These are phyloP conservation scores for Pythium brassicae DNA, from an alignment of 352 stramenopile genomes.

Conservation along the genomic window DNA sequence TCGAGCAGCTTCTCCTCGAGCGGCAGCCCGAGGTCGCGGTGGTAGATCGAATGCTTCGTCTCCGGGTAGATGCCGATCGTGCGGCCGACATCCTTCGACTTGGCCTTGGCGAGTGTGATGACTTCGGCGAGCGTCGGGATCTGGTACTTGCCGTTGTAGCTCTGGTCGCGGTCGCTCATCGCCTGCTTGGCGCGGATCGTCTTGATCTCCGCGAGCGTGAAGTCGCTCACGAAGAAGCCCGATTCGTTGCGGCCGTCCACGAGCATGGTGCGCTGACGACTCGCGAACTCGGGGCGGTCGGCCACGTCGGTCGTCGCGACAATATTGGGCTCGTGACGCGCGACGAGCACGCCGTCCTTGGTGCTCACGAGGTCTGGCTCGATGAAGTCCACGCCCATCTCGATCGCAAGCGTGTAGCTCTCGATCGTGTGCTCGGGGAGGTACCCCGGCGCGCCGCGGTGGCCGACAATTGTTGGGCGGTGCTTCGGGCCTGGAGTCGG, in stretches of 20 bases:
- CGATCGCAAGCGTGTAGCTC: slow-evolving; percentile 86
- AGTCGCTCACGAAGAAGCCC: slow-evolving; percentile 89
- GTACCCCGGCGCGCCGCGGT: slow-evolving; percentile 87
- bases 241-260: slow-evolving; percentile 50
- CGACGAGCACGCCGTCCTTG: slow-evolving; percentile 79
- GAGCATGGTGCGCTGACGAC: slow-evolving; percentile 47
- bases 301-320: slow-evolving; percentile 88
- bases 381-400: slow-evolving; percentile 89
- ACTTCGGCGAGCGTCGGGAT: slow-evolving; percentile 90
- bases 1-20: slow-evolving; percentile 77
- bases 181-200: slow-evolving; percentile 78
- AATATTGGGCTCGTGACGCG: slow-evolving; percentile 87
- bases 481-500: slow-evolving; percentile 18
- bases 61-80: slow-evolving; percentile 86
- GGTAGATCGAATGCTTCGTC: slow-evolving; percentile 83
- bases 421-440: slow-evolving; percentile 89
- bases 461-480: slow-evolving; percentile 59
- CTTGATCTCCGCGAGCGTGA: slow-evolving; percentile 90
- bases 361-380: slow-evolving; percentile 90
- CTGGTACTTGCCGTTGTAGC: slow-evolving; percentile 79
- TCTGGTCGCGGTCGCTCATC: slow-evolving; percentile 68
- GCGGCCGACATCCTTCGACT: slow-evolving; percentile 50
- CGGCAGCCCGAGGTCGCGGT: slow-evolving; percentile 58
- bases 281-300: slow-evolving; percentile 64
- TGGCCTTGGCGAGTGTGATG: slow-evolving; percentile 70